Evolutionary conservation across 1,284 basidiomycete genomes (phyloP), one percentile per base, ranked within the genome.

Genomic region (Xerocomus minutiporus): DNA sequence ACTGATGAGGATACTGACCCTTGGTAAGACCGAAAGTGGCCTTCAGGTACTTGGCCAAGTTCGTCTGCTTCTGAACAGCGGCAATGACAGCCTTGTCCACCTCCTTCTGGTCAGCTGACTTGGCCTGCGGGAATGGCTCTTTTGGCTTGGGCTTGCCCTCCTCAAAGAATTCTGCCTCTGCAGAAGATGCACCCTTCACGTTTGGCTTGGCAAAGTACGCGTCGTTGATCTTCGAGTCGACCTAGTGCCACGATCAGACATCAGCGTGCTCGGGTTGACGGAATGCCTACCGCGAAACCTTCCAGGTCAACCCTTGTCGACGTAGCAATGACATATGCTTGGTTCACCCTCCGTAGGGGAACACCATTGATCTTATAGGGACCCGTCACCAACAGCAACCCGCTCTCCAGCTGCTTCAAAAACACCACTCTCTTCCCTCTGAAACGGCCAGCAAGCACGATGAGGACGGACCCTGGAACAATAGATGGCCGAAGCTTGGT

Each of bases 331-430:
- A 97, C 95, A 75, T 99, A 99, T 54, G 97, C 94, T 81, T 98
- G 96, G 81, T 96, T 97, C 60, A 99, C 95, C 73, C 97, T 86
- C 73, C 96, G 86, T 71, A 99, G 82, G 65, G 97, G 97, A 43
- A 99, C 97, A 74, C 97, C 97, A 77, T 99, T 99, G 73, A 99
- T 71, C 85, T 96, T 97, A 86, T 86, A 98, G 53, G 97, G 97
- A 57, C 97, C 97, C 48, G 94, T 96, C 67, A 99, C 93, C 73
- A 99, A 82, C 66, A 99, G 77, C 65, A 99, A 77, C 59, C 96
- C 96, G 61, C 90, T 93, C 65, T 84, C 83, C 72, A 99, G 79
- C 80, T 97, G 94, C 84, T 97, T 97, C 76, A 99, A 80, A 79
- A 95, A 97, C 54, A 99, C 94, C 61, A 99, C 97, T 50, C 97